A percentile compares a stretch with the other conserved stretches of the same genome.
Evolutionary conservation across 345 rosid genomes (phyloP).

Genomic region (Linum usitatissimum): DNA sequence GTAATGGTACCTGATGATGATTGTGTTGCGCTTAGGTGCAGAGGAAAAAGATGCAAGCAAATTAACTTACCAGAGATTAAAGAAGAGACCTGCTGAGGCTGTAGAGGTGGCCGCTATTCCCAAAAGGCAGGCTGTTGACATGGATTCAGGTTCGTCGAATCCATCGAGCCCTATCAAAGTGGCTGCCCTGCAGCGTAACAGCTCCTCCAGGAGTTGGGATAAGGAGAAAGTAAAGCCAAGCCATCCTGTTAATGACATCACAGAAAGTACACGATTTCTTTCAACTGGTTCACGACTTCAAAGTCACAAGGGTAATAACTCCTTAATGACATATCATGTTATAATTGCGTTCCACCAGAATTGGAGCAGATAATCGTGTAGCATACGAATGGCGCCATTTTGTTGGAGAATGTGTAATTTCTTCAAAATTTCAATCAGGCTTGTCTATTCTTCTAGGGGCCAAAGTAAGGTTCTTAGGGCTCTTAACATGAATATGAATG

Average conservation of each 20-base stretch:
- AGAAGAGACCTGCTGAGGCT: slow-evolving; percentile 52
- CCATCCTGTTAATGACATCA: slow-evolving; percentile 30
- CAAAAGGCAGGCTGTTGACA: slow-evolving; percentile 54
- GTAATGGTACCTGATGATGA: slow-evolving; percentile 21
- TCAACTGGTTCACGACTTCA: slow-evolving; percentile 36
- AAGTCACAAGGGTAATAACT: slow-evolving; percentile 43
- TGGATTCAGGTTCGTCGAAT: slow-evolving; percentile 51
- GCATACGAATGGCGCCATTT: no score
- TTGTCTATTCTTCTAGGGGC: no score
- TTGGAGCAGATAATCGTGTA: no score
- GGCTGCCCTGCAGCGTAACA: slow-evolving; percentile 34
- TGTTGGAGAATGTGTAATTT: no score
- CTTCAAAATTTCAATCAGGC: no score
- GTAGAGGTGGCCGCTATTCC: slow-evolving; percentile 33
- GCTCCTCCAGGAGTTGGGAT: slow-evolving; percentile 22
- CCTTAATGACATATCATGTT: not conserved
- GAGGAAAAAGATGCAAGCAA: slow-evolving; percentile 39
- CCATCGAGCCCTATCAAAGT: slow-evolving; percentile 37
- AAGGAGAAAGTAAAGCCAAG: slow-evolving; percentile 48
- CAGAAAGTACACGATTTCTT: slow-evolving; percentile 37
- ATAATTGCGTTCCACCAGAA: no score
- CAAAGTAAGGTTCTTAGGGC: no score
- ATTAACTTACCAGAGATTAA: slow-evolving; percentile 29
- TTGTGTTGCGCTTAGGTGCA: slow-evolving; percentile 20
- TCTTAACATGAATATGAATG: no score